Conservation (phyloP, 768 basidiomycete genomes). For the Fomitopsis serialis region DNA sequence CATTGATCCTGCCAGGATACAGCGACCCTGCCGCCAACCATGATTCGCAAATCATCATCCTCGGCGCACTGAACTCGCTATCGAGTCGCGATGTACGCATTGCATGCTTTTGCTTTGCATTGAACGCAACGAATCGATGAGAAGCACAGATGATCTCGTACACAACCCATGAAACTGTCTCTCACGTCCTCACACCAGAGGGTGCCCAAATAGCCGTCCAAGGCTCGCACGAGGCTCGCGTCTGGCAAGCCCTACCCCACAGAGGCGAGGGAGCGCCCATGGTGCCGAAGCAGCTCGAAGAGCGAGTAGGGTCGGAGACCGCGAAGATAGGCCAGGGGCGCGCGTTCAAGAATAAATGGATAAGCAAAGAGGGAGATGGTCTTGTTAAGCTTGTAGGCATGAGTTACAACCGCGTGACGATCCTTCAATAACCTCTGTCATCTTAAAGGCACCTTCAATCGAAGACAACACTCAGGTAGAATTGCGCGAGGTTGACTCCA, state of each 20-base stretch:
- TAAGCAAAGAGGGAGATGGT: constrained; percentile 82
- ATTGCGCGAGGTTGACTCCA: constrained; percentile 64
- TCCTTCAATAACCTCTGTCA: constrained; percentile 2
- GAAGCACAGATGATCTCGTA: constrained; percentile 72
- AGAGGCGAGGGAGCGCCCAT: constrained; percentile 69
- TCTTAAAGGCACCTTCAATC: constrained; percentile 52
- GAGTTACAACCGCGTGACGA: background rate
- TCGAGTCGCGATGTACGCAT: constrained; percentile 71
- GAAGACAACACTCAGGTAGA: constrained; percentile 73
- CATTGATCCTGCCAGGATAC: constrained; percentile 62
- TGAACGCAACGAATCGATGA: constrained; percentile 1
- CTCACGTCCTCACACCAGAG: constrained; percentile 76
- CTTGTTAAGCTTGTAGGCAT: constrained; percentile 78
- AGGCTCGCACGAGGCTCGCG: constrained; percentile 93
- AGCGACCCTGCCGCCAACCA: constrained; percentile 50
- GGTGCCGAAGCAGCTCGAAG: constrained; percentile 62
- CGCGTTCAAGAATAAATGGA: constrained; percentile 98
- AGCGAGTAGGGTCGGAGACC: constrained; percentile 76
- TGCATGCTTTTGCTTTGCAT: background rate
- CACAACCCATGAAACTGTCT: constrained; percentile 68
- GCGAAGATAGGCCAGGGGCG: constrained; percentile 92
- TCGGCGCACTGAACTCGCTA: constrained; percentile 90
- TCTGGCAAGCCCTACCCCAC: constrained; percentile 78
- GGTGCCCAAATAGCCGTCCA: constrained; percentile 70
- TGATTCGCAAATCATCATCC: constrained; percentile 79